phyloP scores from a whole-genome alignment of 257 asterid genomes.

The Craterostigma plantagineum region DNA sequence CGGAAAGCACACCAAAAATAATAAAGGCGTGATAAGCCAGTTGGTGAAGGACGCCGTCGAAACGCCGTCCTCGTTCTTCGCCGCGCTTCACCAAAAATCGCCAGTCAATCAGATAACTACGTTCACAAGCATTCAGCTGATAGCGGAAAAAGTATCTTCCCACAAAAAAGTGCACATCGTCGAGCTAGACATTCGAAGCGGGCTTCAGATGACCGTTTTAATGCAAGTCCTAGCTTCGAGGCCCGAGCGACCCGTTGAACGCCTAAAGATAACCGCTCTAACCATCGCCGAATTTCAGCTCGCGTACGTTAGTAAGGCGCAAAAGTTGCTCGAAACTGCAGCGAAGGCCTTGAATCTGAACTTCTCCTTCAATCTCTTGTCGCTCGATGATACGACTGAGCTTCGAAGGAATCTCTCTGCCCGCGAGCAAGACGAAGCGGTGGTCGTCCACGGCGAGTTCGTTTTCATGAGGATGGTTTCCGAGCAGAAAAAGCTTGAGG shows the following conservation, averaged over 20 bases:
- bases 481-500: constrained; percentile 14
- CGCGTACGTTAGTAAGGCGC: no score
- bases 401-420: constrained; percentile 2
- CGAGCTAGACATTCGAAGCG: constrained; percentile 31
- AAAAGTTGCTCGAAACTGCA: no score
- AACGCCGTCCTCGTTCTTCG: background rate
- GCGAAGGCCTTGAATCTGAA: background rate
- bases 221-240: constrained; percentile 51
- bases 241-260: constrained; percentile 13
- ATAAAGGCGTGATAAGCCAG: constrained; percentile 11
- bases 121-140: constrained; percentile 34
- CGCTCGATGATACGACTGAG: constrained; percentile 4
- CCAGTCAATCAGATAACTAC: constrained; percentile 32
- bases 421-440: constrained; percentile 8
- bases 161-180: constrained; percentile 33
- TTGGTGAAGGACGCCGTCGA: constrained; percentile 8
- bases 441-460: constrained; percentile 6
- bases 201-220: constrained; percentile 30
- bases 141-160: constrained; percentile 24
- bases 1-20: constrained; percentile 14
- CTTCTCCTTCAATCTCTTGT: constrained; percentile 7
- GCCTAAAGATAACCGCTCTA: constrained; percentile 40
- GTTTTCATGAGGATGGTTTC: constrained; percentile 7
- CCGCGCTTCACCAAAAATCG: constrained; percentile 21
- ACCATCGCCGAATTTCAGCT: no score